A percentile compares a stretch with the other conserved stretches of the same genome.
Conservation (phyloP, 1,139 yeast species). For the Sugiyamaella xylanicola region DNA sequence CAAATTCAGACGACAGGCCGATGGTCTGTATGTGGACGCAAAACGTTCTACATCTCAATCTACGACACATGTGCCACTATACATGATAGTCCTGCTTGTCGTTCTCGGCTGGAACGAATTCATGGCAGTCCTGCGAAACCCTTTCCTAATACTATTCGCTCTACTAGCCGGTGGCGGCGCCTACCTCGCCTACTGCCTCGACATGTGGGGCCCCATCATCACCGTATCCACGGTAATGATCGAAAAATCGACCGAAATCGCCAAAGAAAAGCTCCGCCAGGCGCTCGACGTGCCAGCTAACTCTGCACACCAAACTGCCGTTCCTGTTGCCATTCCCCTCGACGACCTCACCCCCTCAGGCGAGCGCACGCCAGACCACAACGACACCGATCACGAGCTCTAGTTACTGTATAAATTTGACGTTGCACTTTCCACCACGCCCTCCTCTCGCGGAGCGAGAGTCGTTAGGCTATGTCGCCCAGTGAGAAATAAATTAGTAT, state of each 20-base stretch:
- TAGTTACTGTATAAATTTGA: not conserved
- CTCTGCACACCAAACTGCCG: not conserved
- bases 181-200: constrained; percentile 69
- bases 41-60: constrained; percentile 44
- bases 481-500: not conserved
- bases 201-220: constrained; percentile 74
- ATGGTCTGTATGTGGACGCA: constrained; percentile 81
- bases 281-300: constrained; percentile 31
- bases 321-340: not conserved
- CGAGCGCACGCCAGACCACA: not conserved
- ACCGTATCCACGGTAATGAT: constrained; percentile 59
- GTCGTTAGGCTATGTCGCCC: no score
- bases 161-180: constrained; percentile 61
- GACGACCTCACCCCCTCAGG: not conserved
- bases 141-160: constrained; percentile 61
- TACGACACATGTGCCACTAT: constrained; percentile 77
- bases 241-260: constrained; percentile 58
- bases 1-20: constrained; percentile 75
- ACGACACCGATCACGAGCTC: not conserved
- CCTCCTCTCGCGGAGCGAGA: no score
- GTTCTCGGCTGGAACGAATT: constrained; percentile 96
- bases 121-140: constrained; percentile 83
- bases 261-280: constrained; percentile 56
- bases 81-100: constrained; percentile 69
- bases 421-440: not conserved